Evolutionary conservation across 148 eudicot species (phyloP), one percentile per base, ranked within the genome.

Genomic region (Camellia granthamiana): DNA sequence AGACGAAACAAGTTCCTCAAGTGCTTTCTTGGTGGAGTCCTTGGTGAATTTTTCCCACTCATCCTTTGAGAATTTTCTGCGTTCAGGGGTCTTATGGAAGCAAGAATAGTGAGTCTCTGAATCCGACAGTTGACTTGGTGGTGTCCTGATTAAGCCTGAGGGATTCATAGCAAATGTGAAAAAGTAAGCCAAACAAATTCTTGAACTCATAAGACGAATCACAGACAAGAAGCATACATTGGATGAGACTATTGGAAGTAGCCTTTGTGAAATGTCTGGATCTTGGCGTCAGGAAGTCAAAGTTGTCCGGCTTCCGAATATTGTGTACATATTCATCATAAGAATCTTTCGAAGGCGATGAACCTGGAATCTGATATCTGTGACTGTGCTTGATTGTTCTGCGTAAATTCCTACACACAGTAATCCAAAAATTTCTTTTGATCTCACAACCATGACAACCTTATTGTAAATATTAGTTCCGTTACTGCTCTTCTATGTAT

Each of bases 1-100:
- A 61, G 98, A 87, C 55, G 97, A 87, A 83, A 96, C 98, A 72
- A 96, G 87, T 63, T 86, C 92, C 86, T 93, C 89, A 79, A 96
- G 74, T 61, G 95, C 99, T 78, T 69, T 96, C 84, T 91, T 92
- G 73, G 99, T 96, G 85, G 87, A 83, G 42, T 88, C 91, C 85
- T 81, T 90, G 2, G 98, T 91, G 80, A 96, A 83, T 18, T 84
- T 79, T 30, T 90, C 91, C 95, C 92, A 92, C 81, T 96, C 98
- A 1, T 90, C 92, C 62, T 89, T 89, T 18, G 94, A 83, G 54
- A 88, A 80, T 54, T 87, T 86, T 80, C 84, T 88, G 76, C 90
- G 85, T 79, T 88, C 88, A 38, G 94, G 88, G 55, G 97, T 90
- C 6, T 75, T 77, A 62, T 96, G 98, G 84, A 85, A 96, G 55